Base-by-base conservation (phyloP, 2,329 filamentous ascomycete species). In the Elsinoe arachidis region DNA sequence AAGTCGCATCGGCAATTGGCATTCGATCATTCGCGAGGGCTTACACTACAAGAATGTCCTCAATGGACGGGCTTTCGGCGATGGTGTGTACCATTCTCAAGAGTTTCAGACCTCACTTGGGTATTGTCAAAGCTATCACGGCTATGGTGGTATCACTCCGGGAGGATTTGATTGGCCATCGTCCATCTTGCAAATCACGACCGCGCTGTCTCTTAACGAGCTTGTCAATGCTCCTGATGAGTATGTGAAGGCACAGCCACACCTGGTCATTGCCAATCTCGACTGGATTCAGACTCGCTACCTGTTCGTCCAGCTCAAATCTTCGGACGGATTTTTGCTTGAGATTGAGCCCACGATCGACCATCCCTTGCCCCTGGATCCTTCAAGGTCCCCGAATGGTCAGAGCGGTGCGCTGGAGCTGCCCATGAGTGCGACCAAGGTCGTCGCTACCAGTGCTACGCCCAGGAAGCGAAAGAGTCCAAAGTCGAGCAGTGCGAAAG, bases 251-350 rank as follows among this genome's bases (percentile, higher is more conserved):
- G 64, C 7, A 0, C 61, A 0, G 0, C 85, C 85, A 0, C 82
- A 84, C 71, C 83, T 88, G 47, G 91, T 96, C 7, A 83, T 96
- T 1, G 69, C 80, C 23, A 76, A 90, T 44, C 73, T 86, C 9
- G 86, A 95, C 65, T 96, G 91, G 91, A 90, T 95, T 59, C 90
- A 95, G 66, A 90, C 89, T 23, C 81, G 90, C 43, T 96, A 95
- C 69, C 77, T 96, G 1, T 88, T 96, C 63, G 82, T 88, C 39
- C 64, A 73, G 53, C 68, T 69, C 59, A 46, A 58, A 30, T 30
- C 26, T 7, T 51, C 56, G 2, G 34, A 49, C 12, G 60, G 65
- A 7, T 52, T 41, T 26, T 49, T 60, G 11, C 33, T 39, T 10
- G 19, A 39, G 3, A 17, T 35, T 9, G 64, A 66, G 14, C 59